Evolutionary conservation across 345 rosid genomes (phyloP), one percentile per base, ranked within the genome.

Genomic region (Rhodamnia argentea): DNA sequence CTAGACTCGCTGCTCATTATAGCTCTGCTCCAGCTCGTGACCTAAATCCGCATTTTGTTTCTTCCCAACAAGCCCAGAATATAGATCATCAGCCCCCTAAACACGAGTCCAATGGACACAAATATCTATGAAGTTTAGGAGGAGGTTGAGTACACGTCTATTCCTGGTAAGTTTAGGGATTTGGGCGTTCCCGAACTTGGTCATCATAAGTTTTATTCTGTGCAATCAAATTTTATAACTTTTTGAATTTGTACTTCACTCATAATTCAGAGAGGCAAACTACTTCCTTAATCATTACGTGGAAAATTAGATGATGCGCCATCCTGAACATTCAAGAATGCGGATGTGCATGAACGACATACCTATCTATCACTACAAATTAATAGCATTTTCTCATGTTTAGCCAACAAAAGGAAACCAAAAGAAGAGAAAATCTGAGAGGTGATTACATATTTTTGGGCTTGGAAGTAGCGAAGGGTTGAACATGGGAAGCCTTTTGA

Each of bases 401-500:
- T 22, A 70, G 24, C 81, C 47, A 37, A 37, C 13, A 70, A 37
- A 70, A 70, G 81, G 26, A 18, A 20, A 70, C 44, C 83, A 37
- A 12, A 53, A 57, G 51, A 82, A 27, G 27, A 37, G 51, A 53
- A 40, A 84, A 32, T 50, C 74, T 32, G 56, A 20, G 74, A 55
- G 52, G 74, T 23, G 83, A 20, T 52, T 57, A 53, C 70, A 53
- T 14, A 20, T 54, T 54, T 56, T 78, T 47, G 29, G 50, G 50
- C 86, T 74, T 50, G 59, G 26, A 59, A 32, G 44, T 24, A 24
- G 58, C 64, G 83, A 52, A 85, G 53, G 88, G 82, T 52, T 58
- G 76, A n/a, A 86, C n/a, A 52, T 92, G 89, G 2, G 91, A 92
- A 86, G 88, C 90, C 90, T 92, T 95, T 40, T 91, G 86, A 23